These are phyloP conservation scores for Nicotiana rustica DNA, from an alignment of 305 asterid species.

Conservation along the genomic window DNA sequence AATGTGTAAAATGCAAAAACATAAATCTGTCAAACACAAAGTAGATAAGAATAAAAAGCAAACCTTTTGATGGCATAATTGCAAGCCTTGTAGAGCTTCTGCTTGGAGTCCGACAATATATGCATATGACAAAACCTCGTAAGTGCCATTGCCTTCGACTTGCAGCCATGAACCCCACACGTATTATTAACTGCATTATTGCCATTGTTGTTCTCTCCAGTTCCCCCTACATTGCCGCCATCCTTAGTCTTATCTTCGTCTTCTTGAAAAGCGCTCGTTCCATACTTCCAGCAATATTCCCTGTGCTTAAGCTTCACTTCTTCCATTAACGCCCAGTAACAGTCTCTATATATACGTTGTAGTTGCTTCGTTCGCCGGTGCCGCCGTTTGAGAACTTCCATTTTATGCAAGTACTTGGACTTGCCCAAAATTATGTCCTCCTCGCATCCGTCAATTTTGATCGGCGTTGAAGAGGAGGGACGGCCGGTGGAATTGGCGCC, in stretches of 20 bases:
- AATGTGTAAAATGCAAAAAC: background rate
- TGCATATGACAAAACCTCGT: conserved; percentile 80
- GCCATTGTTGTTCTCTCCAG: conserved; percentile 40
- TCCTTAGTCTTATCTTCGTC: conserved; percentile 53
- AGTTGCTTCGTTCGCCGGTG: conserved; percentile 63
- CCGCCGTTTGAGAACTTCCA: conserved; percentile 69
- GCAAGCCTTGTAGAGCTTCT: conserved; percentile 82
- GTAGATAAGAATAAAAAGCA: conserved; percentile 33
- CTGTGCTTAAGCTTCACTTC: conserved; percentile 65
- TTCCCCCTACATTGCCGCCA: conserved; percentile 12
- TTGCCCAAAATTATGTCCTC: conserved; percentile 56
- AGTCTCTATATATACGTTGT: conserved; percentile 65
- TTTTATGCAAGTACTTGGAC: conserved; percentile 62
- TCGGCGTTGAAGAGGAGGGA: conserved; percentile 54
- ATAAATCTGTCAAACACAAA: background rate
- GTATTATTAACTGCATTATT: conserved; percentile 35
- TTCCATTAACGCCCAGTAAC: conserved; percentile 88
- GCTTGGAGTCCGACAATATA: conserved; percentile 65
- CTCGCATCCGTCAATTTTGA: conserved; percentile 62
- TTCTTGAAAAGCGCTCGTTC: conserved; percentile 69
- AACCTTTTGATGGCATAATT: conserved; percentile 70
- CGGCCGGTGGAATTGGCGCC: conserved; percentile 14
- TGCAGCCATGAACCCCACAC: conserved; percentile 73
- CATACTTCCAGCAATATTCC: conserved; percentile 77
- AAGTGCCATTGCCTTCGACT: conserved; percentile 84